Conservation (phyloP, 768 basidiomycete genomes). For the Phylloporus sp. region DNA sequence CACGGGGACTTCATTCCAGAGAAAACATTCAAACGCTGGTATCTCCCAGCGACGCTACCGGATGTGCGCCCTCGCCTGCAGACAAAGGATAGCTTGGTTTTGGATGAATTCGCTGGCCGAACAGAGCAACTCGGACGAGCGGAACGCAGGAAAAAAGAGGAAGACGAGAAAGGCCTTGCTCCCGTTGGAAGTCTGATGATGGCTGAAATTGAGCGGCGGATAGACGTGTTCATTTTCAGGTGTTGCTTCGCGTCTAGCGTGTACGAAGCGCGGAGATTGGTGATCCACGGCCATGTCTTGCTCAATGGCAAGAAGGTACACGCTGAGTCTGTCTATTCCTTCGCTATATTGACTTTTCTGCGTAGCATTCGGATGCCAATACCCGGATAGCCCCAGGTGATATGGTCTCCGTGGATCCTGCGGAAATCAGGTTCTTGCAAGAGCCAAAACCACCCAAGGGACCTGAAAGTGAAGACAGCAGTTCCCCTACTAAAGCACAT, state of each 20-base stretch:
- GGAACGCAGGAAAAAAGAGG: slow-evolving; percentile 48
- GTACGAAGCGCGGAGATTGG: slow-evolving; percentile 82
- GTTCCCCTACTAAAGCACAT: not conserved
- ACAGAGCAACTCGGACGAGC: slow-evolving; percentile 38
- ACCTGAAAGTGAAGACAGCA: slow-evolving; percentile 3
- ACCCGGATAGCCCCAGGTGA: slow-evolving; percentile 91
- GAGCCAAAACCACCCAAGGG: slow-evolving; percentile 26
- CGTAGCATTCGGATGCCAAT: slow-evolving; percentile 78
- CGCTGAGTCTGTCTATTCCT: slow-evolving; percentile 3
- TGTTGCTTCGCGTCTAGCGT: slow-evolving; percentile 85
- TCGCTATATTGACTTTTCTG: not conserved
- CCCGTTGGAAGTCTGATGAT: slow-evolving; percentile 97
- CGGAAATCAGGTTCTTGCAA: slow-evolving; percentile 69
- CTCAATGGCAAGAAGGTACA: slow-evolving; percentile 88
- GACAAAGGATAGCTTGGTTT: slow-evolving; percentile 28
- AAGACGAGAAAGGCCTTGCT: slow-evolving; percentile 61
- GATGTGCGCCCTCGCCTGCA: slow-evolving; percentile 68
- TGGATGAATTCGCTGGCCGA: slow-evolving; percentile 60
- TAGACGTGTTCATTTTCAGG: slow-evolving; percentile 91
- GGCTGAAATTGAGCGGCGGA: slow-evolving; percentile 85
- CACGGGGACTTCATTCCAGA: slow-evolving; percentile 94
- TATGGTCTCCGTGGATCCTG: slow-evolving; percentile 85
- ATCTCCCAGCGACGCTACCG: slow-evolving; percentile 81
- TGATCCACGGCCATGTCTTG: slow-evolving; percentile 81
- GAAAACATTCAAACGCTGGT: slow-evolving; percentile 93